phyloP scores from a whole-genome alignment of 768 basidiomycete genomes.

The Tylopilus sp. region DNA sequence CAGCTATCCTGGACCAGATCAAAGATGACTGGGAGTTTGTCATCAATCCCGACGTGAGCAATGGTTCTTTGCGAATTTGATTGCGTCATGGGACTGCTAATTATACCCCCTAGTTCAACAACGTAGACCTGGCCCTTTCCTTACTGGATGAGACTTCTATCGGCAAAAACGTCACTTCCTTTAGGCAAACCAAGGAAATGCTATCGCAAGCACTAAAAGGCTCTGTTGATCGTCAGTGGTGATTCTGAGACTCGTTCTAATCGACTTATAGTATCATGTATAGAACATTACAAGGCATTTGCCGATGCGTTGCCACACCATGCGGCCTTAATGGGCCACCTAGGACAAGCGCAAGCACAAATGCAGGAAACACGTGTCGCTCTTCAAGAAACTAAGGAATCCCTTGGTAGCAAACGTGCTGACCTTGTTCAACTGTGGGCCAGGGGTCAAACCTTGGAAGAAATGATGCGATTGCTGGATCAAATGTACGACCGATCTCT shows the following conservation, averaged over 20 bases:
- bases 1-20: conserved; percentile 83
- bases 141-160: conserved; percentile 73
- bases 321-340: conserved; percentile 67
- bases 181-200: conserved; percentile 70
- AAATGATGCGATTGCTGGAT: conserved; percentile 93
- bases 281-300: conserved; percentile 92
- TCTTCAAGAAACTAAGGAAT: conserved; percentile 77
- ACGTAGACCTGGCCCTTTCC: conserved; percentile 88
- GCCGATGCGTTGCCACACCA: conserved; percentile 93
- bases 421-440: conserved; percentile 90
- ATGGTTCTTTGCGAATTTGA: not conserved
- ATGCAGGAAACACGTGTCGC: conserved; percentile 65
- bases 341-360: conserved; percentile 71
- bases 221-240: conserved; percentile 77
- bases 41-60: conserved; percentile 72
- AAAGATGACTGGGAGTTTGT: conserved; percentile 90
- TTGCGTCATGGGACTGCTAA: conserved; percentile 4
- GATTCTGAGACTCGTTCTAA: not conserved
- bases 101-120: conserved; percentile 67
- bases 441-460: conserved; percentile 86
- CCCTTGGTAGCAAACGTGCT: conserved; percentile 74
- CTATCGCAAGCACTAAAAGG: conserved; percentile 79
- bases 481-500: conserved; percentile 66
- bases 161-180: conserved; percentile 75
- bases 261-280: conserved; percentile 6